Evolutionary conservation across 176 grass and related monocot species (phyloP), one percentile per base, ranked within the genome.

Genomic region (Triticum urartu): DNA sequence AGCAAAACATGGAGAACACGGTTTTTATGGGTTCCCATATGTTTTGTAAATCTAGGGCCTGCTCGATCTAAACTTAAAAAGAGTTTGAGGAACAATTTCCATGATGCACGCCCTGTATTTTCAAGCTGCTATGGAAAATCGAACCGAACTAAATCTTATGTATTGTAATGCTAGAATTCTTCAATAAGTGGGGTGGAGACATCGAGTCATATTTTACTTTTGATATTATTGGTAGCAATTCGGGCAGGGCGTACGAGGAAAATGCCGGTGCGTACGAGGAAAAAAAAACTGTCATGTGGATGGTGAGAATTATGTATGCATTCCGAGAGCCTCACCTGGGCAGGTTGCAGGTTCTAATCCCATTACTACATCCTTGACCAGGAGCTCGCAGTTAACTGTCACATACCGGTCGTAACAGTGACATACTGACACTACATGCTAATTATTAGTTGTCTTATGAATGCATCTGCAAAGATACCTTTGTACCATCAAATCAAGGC

Each of bases 201-300:
- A 34, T 3, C 0, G 1, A 48, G 5, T 21, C 5, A 45, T 15
- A 14, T 84, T 83, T 72, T 80, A 9, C 47, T 67, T 89, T 21
- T 45, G 17, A 15, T 76, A 50, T 81, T 35, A 85, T 85, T 67
- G n/a, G 3, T 86, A 42, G 45, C 68, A 81, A 43, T 85, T 75
- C 14, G 13, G 25, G 3, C 15, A 85, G 13, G 24, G 15, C 26
- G 26, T 26, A 26, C 26, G 26, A 25, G 11, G 22, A 47, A 21
- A 85, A 9, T 65, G 17, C 13, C 0, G 17, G 25, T 4, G 56
- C 25, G 35, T 76, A 83, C 11, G 61, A 82, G 39, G 17, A 72
- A 74, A 3, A 26, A 42, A 26, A 42, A 73, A 77, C 67, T 32
- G 32, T 21, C 59, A 66, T 42, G 18, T 67, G 52, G 61, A 76